These are phyloP conservation scores for Saccharomycopsis amapae DNA, from an alignment of 805 yeast genomes.

Conservation along the genomic window DNA sequence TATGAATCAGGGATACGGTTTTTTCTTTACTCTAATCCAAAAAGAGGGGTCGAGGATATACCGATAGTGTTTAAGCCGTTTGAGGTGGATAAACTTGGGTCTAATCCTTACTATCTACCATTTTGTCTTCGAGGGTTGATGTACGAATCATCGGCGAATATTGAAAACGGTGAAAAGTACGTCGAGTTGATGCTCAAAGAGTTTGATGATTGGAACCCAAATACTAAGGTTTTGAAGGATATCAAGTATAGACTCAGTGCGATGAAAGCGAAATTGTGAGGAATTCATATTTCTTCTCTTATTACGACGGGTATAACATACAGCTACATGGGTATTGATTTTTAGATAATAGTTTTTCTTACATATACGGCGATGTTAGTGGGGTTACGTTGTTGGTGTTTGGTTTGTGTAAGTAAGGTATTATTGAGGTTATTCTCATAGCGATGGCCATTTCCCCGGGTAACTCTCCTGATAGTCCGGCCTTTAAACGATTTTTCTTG, in stretches of 20 bases:
- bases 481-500: too few relatives aligned
- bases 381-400: too few relatives aligned
- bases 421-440: too few relatives aligned
- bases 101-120: conserved; percentile 81
- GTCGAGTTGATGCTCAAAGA: conserved; percentile 55
- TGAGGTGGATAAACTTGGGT: conserved; percentile 56
- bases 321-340: too few relatives aligned
- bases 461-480: too few relatives aligned
- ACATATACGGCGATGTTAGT: background rate
- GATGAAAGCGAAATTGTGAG: conserved; percentile 25
- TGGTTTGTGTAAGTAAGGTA: too few relatives aligned
- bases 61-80: conserved; percentile 33
- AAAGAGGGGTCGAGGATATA: conserved; percentile 27
- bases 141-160: conserved; percentile 50
- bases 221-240: conserved; percentile 71
- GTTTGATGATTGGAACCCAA: conserved; percentile 86
- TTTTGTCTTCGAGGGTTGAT: conserved; percentile 88
- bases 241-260: conserved; percentile 73
- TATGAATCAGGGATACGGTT: conserved; percentile 73
- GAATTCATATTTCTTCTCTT: too few relatives aligned
- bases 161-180: conserved; percentile 44
- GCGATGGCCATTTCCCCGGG: too few relatives aligned
- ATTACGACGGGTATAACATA: background rate
- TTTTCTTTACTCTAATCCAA: conserved; percentile 52
- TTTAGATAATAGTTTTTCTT: background rate